These are phyloP conservation scores for Hirsutella thompsonii DNA, from an alignment of 2,329 filamentous ascomycete genomes.

Conservation along the genomic window DNA sequence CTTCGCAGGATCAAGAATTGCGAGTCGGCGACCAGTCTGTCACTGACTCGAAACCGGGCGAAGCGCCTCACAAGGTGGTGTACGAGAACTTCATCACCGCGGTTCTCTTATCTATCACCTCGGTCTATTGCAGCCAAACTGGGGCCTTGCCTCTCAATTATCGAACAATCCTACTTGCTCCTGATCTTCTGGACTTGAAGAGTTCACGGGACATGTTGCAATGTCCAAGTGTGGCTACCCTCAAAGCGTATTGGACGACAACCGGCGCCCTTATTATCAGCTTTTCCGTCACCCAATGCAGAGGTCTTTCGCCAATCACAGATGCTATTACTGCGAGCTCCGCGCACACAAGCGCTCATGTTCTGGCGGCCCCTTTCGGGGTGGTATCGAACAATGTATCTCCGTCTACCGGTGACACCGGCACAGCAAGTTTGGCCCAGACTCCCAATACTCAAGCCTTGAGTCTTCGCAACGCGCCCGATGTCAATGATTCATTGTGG, in stretches of 20 bases:
- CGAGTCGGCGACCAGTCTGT: conserved; percentile 14
- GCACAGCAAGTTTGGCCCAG: conserved; percentile 27
- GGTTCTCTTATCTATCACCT: conserved; percentile 35
- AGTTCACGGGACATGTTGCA: conserved; percentile 9
- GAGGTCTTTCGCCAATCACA: conserved; percentile 32
- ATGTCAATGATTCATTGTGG: conserved; percentile 31
- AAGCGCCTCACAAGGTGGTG: conserved; percentile 24
- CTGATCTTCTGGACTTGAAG: conserved; percentile 6
- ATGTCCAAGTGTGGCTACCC: conserved; percentile 29
- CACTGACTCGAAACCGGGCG: conserved; percentile 11
- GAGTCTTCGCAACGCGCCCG: conserved; percentile 25
- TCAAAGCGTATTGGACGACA: conserved; percentile 42
- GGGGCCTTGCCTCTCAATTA: conserved; percentile 40
- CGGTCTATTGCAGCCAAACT: conserved; percentile 33
- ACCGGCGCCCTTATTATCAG: conserved; percentile 39
- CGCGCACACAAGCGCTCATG: conserved; percentile 26
- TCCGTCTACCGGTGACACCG: conserved; percentile 7
- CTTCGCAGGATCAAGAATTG: conserved; percentile 13
- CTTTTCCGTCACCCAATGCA: conserved; percentile 32
- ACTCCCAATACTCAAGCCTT: conserved; percentile 40
- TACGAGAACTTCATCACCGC: conserved; percentile 43
- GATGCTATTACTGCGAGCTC: conserved; percentile 26
- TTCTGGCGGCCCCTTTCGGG: conserved; percentile 44
- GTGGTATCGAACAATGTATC: conserved; percentile 18
- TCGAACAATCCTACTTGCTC: conserved; percentile 35